Conservation (phyloP, 805 yeast genomes). For the Starmera dryadoides region DNA sequence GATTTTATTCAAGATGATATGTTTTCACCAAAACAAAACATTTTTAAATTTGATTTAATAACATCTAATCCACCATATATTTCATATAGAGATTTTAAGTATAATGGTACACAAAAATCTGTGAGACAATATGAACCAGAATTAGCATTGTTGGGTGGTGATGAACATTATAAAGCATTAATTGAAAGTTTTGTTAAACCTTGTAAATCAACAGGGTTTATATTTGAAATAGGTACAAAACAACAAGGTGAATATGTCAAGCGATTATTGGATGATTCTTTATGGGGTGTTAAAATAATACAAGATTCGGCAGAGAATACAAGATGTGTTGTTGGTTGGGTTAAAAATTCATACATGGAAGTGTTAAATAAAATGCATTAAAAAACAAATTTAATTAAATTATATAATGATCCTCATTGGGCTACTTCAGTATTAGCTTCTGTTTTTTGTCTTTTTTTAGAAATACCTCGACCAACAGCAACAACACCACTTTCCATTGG, state of each 20-base stretch:
- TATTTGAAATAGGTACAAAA: slow-evolving; percentile 69
- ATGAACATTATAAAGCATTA: slow-evolving; percentile 61
- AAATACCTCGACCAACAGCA: slow-evolving; percentile 56
- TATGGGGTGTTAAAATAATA: slow-evolving; percentile 45
- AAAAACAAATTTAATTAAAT: slow-evolving; percentile 1
- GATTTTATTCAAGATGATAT: slow-evolving; percentile 5
- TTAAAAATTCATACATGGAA: slow-evolving; percentile 8
- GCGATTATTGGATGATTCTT: slow-evolving; percentile 9
- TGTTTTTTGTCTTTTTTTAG: slow-evolving; percentile 27
- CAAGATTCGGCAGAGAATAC: slow-evolving; percentile 44
- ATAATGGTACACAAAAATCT: slow-evolving; percentile 44
- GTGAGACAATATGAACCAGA: slow-evolving; percentile 71
- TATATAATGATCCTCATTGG: slow-evolving; percentile 1
- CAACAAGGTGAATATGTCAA: slow-evolving; percentile 45
- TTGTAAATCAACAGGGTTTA: slow-evolving; percentile 44
- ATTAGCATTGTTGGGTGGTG: slow-evolving; percentile 71
- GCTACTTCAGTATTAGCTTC: slow-evolving; percentile 7
- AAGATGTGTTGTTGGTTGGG: slow-evolving; percentile 65
- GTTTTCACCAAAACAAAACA: slow-evolving; percentile 1
- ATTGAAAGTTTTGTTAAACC: slow-evolving; percentile 34
- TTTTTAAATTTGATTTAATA: slow-evolving; percentile 38
- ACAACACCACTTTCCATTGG: slow-evolving; percentile 62
- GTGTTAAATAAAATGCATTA: slow-evolving; percentile 1
- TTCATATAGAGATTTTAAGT: slow-evolving; percentile 35
- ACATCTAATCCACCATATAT: slow-evolving; percentile 93